These are phyloP conservation scores for Clohesyomyces aquaticus DNA, from an alignment of 495 filamentous ascomycete species.

Conservation along the genomic window DNA sequence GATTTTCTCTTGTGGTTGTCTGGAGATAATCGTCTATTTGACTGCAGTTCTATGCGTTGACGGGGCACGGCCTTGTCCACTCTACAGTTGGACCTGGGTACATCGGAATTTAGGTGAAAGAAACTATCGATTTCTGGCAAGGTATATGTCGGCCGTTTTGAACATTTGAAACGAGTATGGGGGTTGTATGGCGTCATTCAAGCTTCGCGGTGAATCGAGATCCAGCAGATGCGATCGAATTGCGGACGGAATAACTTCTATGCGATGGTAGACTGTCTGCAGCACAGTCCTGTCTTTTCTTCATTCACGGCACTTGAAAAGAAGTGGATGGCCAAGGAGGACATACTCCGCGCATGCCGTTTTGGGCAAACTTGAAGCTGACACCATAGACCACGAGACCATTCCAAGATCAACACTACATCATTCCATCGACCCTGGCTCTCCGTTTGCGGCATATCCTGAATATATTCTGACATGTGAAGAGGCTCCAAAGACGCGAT, in stretches of 20 bases:
- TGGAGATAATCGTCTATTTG: no score
- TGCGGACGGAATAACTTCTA: neutral
- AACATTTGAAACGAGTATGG: neutral
- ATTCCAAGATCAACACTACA: slow-evolving; percentile 4
- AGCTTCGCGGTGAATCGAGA: neutral
- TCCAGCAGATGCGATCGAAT: neutral
- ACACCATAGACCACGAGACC: neutral
- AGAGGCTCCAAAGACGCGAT: neutral
- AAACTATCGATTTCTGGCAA: no score
- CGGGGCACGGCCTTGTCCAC: neutral
- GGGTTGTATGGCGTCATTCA: neutral
- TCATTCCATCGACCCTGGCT: no score
- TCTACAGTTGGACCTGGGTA: neutral
- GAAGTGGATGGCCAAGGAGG: no score
- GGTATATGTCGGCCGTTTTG: no score
- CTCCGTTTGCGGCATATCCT: no score
- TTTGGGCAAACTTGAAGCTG: neutral
- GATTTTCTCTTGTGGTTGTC: no score
- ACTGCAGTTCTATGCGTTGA: neutral
- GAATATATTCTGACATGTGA: slow-evolving; percentile 3
- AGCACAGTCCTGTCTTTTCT: no score
- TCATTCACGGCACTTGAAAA: no score
- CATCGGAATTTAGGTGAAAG: no score
- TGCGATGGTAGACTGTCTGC: neutral
- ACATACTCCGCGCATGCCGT: no score